Conservation (phyloP, 192 early-diverging fungal species). For the Backusella westeae region DNA sequence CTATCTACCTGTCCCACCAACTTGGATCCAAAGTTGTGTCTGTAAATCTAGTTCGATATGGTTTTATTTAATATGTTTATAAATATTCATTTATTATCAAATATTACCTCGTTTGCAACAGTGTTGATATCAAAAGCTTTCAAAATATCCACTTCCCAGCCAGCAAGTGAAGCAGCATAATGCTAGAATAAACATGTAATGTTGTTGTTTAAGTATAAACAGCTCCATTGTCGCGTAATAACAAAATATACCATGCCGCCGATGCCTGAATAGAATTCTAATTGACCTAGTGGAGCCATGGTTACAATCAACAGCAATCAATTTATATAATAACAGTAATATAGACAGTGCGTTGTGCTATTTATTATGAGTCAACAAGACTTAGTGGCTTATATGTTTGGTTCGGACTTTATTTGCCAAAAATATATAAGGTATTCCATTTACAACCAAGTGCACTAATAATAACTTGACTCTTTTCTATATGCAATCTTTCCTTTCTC, state of each 20-base stretch:
- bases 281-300: slow-evolving; percentile 21
- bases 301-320: background rate
- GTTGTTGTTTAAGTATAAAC: background rate
- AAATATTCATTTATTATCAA: background rate
- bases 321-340: background rate
- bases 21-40: slow-evolving; percentile 30
- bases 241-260: slow-evolving; percentile 56
- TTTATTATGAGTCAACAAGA: background rate
- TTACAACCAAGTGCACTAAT: background rate
- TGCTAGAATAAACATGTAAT: slow-evolving; percentile 45
- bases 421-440: background rate
- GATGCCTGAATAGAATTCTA: slow-evolving; percentile 66
- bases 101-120: slow-evolving; percentile 72
- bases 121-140: slow-evolving; percentile 96
- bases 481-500: background rate
- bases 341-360: background rate
- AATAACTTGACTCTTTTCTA: background rate
- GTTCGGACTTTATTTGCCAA: background rate
- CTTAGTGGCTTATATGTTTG: background rate
- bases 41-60: slow-evolving; percentile 25
- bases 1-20: slow-evolving; percentile 30
- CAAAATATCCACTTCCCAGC: slow-evolving; percentile 58
- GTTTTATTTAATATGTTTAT: background rate
- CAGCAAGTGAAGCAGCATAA: slow-evolving; percentile 70
- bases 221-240: background rate